Conservation (phyloP, 106 monocot genomes). For the Posidonia australis region DNA sequence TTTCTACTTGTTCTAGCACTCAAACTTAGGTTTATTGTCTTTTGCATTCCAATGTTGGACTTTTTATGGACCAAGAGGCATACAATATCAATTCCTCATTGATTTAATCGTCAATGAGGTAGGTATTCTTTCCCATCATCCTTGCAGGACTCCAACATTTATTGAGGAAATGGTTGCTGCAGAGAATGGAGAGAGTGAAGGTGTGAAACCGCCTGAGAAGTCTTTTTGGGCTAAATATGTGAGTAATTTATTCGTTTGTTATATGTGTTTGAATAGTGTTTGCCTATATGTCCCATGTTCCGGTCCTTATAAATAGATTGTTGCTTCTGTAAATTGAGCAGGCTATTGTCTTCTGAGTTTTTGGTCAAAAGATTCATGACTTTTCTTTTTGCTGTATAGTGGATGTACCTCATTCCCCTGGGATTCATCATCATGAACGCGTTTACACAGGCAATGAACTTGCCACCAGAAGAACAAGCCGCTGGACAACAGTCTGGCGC, state of each 20-base stretch:
- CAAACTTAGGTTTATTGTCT: too few species aligned
- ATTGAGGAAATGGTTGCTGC: slow-evolving; percentile 56
- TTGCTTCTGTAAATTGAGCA: too few species aligned
- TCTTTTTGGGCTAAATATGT: slow-evolving; percentile 99
- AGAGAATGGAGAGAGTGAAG: slow-evolving; percentile 57
- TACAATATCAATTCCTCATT: too few species aligned
- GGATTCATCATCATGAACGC: slow-evolving; percentile 78
- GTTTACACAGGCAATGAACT: slow-evolving; percentile 72
- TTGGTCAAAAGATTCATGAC: too few species aligned
- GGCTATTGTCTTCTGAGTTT: neutral
- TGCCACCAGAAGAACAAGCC: slow-evolving; percentile 48
- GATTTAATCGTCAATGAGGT: neutral
- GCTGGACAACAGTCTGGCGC: slow-evolving; percentile 29
- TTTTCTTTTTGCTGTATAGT: slow-evolving; percentile 34
- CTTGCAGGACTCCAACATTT: slow-evolving; percentile 86
- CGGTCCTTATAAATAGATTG: too few species aligned
- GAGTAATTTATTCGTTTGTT: slow-evolving; percentile 17
- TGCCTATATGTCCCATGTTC: too few species aligned
- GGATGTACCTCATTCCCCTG: slow-evolving; percentile 93
- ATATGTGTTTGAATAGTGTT: neutral
- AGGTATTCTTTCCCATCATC: neutral
- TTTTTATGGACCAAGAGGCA: too few species aligned
- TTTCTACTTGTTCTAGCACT: too few species aligned
- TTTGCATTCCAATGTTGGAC: too few species aligned
- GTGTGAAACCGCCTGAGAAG: slow-evolving; percentile 69